Conservation (phyloP, 2,329 filamentous ascomycete genomes). For the Xylaria sp. region DNA sequence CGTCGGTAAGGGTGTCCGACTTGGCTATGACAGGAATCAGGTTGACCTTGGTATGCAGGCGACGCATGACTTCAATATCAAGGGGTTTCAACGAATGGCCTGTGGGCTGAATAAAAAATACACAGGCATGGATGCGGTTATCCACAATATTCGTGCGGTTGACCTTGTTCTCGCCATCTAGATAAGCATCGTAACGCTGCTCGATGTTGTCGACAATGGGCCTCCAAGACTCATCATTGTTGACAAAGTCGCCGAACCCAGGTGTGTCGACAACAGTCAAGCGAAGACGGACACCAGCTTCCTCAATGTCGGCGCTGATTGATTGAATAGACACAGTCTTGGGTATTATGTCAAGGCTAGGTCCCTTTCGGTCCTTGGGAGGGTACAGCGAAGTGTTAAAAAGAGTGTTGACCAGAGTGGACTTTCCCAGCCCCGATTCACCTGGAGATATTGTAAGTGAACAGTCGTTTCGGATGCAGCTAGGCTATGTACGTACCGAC, state of each 20-base stretch:
- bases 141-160: constrained; percentile 99
- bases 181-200: constrained; percentile 97
- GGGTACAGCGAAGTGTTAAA: constrained; percentile 99
- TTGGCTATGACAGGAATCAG: constrained; percentile 99
- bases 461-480: neutral
- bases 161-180: constrained; percentile 99
- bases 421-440: constrained; percentile 99
- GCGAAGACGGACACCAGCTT: constrained; percentile 95
- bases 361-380: constrained; percentile 97
- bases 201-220: constrained; percentile 99
- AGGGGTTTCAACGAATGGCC: constrained; percentile 98
- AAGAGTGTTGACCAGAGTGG: constrained; percentile 97
- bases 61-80: constrained; percentile 99
- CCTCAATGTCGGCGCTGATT: constrained; percentile 96
- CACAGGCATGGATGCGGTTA: constrained; percentile 98
- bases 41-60: constrained; percentile 99
- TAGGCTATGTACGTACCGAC: constrained; percentile 76
- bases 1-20: constrained; percentile 96
- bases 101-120: constrained; percentile 99
- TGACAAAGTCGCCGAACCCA: constrained; percentile 98
- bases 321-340: constrained; percentile 97
- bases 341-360: constrained; percentile 96
- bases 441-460: constrained; percentile 62
- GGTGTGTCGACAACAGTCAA: constrained; percentile 98
- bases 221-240: constrained; percentile 99